Evolutionary conservation across 768 basidiomycete genomes (phyloP), one percentile per base, ranked within the genome.

Genomic region (Nidularia pulvinata): DNA sequence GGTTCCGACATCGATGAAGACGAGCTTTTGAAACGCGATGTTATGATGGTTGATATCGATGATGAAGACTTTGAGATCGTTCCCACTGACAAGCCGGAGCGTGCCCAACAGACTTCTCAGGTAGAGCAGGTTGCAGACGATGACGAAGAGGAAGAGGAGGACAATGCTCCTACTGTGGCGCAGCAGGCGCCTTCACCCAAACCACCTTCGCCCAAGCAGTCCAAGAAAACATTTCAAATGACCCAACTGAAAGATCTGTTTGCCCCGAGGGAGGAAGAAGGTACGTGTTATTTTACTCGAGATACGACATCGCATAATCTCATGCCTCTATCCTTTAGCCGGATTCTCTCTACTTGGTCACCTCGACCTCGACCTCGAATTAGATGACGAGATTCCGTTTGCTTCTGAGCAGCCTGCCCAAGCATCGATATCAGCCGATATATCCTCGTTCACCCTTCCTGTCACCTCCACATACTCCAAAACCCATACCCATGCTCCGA

Each of bases 331-430:
- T n/a, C 34, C 42, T 57, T 5, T 55, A 87, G 86, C 69, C 42
- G 81, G 82, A 16, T 93, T 93, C 68, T 91, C 91, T 9, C 74
- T 93, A n/a, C 74, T 92, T 4, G 80, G 79, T 0, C 85, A 91
- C 56, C 80, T 93, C 35, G 85, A 89, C 48, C 73, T 92, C 19
- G 90, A 92, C 55, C 72, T 85, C 33, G 88, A 88, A 47, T 71
- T 89, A 13, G 87, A 89, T 49, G 79, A 82, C n/a, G 82, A 83
- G 36, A 53, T 80, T 32, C 68, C 76, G 5, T 64, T 69, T 54
- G 50, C 61, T 44, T 55, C 62, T 52, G 60, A 53, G 33, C 43
- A 55, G 48, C 49, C 51, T 36, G 45, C n/a, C 33, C 50, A 52
- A 46, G 44, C 25, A 30, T 44, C 42, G 30, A 35, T 48, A 44